Evolutionary conservation across 2,329 filamentous ascomycete species (phyloP).

Genomic region (Didymella sp.): DNA sequence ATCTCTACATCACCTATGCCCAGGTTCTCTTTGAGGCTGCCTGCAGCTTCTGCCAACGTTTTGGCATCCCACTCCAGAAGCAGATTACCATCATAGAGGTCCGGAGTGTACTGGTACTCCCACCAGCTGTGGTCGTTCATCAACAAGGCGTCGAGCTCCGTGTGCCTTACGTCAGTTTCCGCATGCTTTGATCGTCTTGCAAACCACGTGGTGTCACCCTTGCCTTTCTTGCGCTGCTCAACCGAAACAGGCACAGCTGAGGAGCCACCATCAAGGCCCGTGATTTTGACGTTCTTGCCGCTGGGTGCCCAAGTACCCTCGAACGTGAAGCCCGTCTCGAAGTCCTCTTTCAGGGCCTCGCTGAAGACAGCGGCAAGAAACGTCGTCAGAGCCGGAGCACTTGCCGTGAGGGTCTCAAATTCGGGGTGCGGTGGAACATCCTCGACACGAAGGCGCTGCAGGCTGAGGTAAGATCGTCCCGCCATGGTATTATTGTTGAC

Average conservation of each 20-base stretch:
- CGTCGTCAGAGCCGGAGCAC: slow-evolving; percentile 17
- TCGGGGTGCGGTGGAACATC: slow-evolving; percentile 32
- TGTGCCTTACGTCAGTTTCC: slow-evolving; percentile 59
- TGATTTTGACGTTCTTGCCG: slow-evolving; percentile 22
- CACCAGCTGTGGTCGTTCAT: slow-evolving; percentile 64
- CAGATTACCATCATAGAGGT: slow-evolving; percentile 58
- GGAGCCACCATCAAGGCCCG: slow-evolving; percentile 7
- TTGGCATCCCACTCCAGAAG: slow-evolving; percentile 54
- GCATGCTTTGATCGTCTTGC: slow-evolving; percentile 64
- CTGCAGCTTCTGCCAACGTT: slow-evolving; percentile 34
- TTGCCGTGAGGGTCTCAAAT: slow-evolving; percentile 5
- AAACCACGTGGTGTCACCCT: slow-evolving; percentile 65
- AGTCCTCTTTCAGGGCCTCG: slow-evolving; percentile 27
- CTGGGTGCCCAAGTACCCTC: slow-evolving; percentile 26
- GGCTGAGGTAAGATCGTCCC: slow-evolving; percentile 15
- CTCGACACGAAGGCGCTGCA: slow-evolving; percentile 14
- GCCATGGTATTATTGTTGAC: slow-evolving; percentile 14
- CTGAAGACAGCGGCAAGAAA: slow-evolving; percentile 29
- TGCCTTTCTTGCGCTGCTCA: slow-evolving; percentile 26
- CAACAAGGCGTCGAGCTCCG: slow-evolving; percentile 68
- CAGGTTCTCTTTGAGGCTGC: slow-evolving; percentile 25
- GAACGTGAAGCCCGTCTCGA: slow-evolving; percentile 23
- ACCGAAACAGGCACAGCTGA: slow-evolving; percentile 22
- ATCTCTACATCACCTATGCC: slow-evolving; percentile 46
- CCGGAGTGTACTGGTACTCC: slow-evolving; percentile 66